Evolutionary conservation across 192 early-diverging fungal genomes (phyloP), one percentile per base, ranked within the genome.

Genomic region (Podila epigama): DNA sequence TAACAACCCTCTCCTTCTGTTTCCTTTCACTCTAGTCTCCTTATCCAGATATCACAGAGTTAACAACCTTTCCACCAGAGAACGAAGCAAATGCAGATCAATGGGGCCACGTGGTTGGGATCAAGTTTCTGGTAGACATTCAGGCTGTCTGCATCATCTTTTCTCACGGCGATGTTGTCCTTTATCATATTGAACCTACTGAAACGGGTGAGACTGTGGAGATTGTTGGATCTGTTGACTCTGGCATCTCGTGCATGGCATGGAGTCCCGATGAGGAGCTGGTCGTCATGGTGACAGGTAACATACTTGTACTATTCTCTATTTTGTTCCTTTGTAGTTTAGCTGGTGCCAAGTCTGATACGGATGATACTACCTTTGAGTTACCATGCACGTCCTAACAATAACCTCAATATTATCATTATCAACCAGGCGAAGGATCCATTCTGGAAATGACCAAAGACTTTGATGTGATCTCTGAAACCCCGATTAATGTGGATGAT

Each of bases 211-310:
- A 83, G 36, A 69, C 58, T 5, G 52, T 84, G n/a, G 89, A 90
- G 56, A 70, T 87, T 39, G 91, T 96, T 5, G 94, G 94, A 25
- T 79, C 82, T 25, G 87, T 96, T 3, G 94, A 95, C 61, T 82
- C 84, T 15, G 92, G 93, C 15, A 90, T 96, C 29, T 64, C 79
- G 27, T 83, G 84, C 55, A 89, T 92, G 81, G 82, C 78, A 37
- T 96, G 93, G 95, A 94, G 92, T 82, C 95, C 95, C 15, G 96
- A 98, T 69, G 88, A 92, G 57, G 95, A 96, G 73, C 60, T 97
- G 2, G 83, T 96, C 58, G 78, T 93, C 11, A 75, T 96, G 58
- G 86, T 95, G 8, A 96, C 93, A 8, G 91, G 92, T 85, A 39
- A 6, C 37, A 13, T 13, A 39, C 7, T 9, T 6, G 37, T 9